Evolutionary conservation across 768 basidiomycete genomes (phyloP), one percentile per base, ranked within the genome.

Genomic region (Naganishia friedmannii): DNA sequence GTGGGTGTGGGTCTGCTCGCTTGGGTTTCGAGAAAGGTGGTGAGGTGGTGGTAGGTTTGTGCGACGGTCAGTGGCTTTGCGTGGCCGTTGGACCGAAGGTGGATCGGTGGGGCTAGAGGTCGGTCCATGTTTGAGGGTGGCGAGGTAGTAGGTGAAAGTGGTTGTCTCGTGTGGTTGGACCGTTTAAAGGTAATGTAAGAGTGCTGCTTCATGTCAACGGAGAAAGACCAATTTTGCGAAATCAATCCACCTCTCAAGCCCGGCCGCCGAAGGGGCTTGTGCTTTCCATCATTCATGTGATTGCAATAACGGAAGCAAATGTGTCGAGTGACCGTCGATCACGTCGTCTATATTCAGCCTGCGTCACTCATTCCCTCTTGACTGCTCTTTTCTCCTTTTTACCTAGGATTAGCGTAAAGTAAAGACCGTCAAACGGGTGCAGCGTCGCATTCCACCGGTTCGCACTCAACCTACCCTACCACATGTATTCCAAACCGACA

Each of bases 31-130:
- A 68, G 67, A 42, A 68, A 68, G 1, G 42, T 23, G 23, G 46
- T 17, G 57, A 69, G 68, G 56, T 48, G 68, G 26, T 69, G 56
- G 37, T 69, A 69, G 23, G 68, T 46, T 48, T 57, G 46, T 29
- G 54, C 39, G 29, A 46, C 9, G 31, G 56, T 46, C 39, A 69
- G 19, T 29, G 68, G 42, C 32, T 51, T 60, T 23, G 56, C 55
- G 10, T 23, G 45, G 8, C 55, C 42, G 39, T 42, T 60, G 19
- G 55, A 57, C 51, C 57, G 55, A 1, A 69, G 26, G 51, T 46
- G 21, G 29, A 69, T 60, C 19, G 68, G 68, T 45, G 68, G 68
- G 0, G 55, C 45, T n/a, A 69, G 68, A 29, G 68, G 68, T 28
- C 68, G 55, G 39, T 69, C 68, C 68, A 69, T 69, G 3, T n/a